Percentiles rank a stretch among this genome's conserved stretches.
Evolutionary conservation across 192 early-diverging fungal species (phyloP).

Genomic region (Tieghemiomyces parasiticus): DNA sequence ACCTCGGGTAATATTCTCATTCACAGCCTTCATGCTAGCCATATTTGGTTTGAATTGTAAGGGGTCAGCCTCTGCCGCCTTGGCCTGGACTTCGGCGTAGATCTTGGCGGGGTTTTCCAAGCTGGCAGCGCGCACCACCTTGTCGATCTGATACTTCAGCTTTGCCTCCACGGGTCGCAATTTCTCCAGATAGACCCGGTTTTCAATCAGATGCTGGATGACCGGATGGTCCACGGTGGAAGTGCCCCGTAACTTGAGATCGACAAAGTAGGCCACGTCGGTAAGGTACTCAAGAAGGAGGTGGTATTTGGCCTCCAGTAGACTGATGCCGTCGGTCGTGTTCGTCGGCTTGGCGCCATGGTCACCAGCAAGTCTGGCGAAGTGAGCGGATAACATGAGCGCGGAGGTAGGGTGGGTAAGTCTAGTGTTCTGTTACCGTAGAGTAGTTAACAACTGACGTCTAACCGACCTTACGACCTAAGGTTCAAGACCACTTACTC

Average conservation of each 20-base stretch:
- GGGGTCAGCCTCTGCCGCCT: conserved; percentile 49
- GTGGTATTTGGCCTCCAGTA: conserved; percentile 85
- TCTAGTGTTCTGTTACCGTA: background rate
- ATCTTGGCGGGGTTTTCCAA: conserved; percentile 23
- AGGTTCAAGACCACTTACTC: background rate
- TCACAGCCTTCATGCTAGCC: conserved; percentile 30
- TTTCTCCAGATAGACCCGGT: conserved; percentile 78
- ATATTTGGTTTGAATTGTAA: conserved; percentile 87
- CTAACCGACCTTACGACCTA: background rate
- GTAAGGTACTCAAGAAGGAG: conserved; percentile 74
- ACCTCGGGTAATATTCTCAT: background rate
- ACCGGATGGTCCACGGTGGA: conserved; percentile 42
- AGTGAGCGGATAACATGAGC: background rate
- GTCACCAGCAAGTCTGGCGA: background rate
- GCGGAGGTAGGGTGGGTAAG: background rate
- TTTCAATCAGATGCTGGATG: conserved; percentile 54
- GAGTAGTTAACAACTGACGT: background rate
- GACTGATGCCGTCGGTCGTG: conserved; percentile 67
- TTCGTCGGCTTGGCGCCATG: background rate
- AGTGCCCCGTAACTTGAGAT: conserved; percentile 65
- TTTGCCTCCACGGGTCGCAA: conserved; percentile 87
- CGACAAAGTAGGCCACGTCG: conserved; percentile 53
- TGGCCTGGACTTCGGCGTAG: conserved; percentile 14
- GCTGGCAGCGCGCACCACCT: conserved; percentile 58
- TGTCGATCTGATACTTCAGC: conserved; percentile 95